Evolutionary conservation across 2,329 filamentous ascomycete species (phyloP).

Genomic region (Arachnomyces sp.): DNA sequence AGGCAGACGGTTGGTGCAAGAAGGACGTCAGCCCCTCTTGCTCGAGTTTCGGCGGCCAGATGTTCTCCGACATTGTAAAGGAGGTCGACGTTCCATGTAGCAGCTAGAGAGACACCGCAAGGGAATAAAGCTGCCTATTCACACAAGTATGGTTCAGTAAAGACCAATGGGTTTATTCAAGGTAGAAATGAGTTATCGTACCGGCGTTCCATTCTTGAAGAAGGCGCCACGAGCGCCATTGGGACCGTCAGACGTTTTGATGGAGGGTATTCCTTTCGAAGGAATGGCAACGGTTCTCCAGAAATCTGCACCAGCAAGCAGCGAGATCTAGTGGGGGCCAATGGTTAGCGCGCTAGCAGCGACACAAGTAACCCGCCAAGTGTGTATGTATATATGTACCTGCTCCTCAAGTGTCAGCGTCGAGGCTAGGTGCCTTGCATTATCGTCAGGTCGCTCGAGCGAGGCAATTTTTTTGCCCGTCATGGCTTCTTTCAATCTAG

Average conservation of each 20-base stretch:
- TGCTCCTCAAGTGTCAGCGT: conserved; percentile 6
- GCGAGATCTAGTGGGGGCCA: conserved; percentile 40
- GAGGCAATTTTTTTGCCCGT: conserved; percentile 7
- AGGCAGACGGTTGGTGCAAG: conserved; percentile 63
- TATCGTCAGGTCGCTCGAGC: conserved; percentile 6
- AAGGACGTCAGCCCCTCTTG: conserved; percentile 58
- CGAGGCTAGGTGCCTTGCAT: conserved; percentile 6
- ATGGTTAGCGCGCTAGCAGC: not conserved
- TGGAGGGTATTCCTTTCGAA: conserved; percentile 47
- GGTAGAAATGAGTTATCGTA: not conserved
- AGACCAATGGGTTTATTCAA: not conserved
- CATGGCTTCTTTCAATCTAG: conserved; percentile 5
- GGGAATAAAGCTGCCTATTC: conserved; percentile 3
- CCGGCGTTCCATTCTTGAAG: conserved; percentile 53
- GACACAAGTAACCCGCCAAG: not conserved
- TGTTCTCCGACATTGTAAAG: conserved; percentile 57
- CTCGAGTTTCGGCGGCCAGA: conserved; percentile 56
- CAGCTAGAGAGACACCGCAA: conserved; percentile 56
- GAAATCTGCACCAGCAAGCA: conserved; percentile 53
- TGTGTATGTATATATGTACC: not conserved
- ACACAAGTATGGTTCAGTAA: not conserved
- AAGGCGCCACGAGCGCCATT: conserved; percentile 53
- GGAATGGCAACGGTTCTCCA: conserved; percentile 54
- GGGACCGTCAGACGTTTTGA: conserved; percentile 54
- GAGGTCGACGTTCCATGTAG: conserved; percentile 60